These are phyloP conservation scores for Cordyceps cateniannulata DNA, from an alignment of 2,329 filamentous ascomycete species.

Conservation along the genomic window DNA sequence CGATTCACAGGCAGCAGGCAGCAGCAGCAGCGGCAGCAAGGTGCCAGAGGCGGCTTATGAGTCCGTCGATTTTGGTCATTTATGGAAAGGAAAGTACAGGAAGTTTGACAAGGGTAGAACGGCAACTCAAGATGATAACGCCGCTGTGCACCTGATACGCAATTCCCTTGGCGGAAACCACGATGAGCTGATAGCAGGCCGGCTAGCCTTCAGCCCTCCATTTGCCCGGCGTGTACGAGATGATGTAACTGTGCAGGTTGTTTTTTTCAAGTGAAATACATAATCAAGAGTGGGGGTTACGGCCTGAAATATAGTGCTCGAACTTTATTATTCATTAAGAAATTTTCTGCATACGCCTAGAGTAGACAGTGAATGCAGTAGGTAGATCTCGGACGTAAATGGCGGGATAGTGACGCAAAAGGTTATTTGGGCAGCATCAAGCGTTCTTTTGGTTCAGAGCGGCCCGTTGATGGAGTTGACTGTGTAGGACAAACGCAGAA, in stretches of 20 bases:
- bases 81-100: constrained; percentile 10
- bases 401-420: no score
- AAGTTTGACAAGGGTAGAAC: constrained; percentile 4
- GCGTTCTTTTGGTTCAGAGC: no score
- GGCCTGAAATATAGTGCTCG: no score
- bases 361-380: no score
- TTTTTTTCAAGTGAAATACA: constrained; percentile 33
- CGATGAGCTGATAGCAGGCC: constrained; percentile 62
- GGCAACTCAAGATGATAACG: constrained; percentile 47
- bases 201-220: constrained; percentile 63
- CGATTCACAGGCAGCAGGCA: constrained; percentile 5
- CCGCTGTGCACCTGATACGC: constrained; percentile 66
- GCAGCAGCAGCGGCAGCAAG: no score
- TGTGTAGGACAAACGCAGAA: no score
- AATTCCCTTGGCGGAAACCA: constrained; percentile 71
- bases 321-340: no score
- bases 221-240: constrained; percentile 57
- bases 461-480: no score
- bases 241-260: constrained; percentile 72
- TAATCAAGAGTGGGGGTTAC: no score
- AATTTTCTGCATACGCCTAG: no score
- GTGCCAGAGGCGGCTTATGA: not conserved
- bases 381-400: no score
- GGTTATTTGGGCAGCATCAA: no score
- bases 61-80: not conserved